phyloP scores from a whole-genome alignment of 805 yeast species.

The Nakazawaea ambrosiae region DNA sequence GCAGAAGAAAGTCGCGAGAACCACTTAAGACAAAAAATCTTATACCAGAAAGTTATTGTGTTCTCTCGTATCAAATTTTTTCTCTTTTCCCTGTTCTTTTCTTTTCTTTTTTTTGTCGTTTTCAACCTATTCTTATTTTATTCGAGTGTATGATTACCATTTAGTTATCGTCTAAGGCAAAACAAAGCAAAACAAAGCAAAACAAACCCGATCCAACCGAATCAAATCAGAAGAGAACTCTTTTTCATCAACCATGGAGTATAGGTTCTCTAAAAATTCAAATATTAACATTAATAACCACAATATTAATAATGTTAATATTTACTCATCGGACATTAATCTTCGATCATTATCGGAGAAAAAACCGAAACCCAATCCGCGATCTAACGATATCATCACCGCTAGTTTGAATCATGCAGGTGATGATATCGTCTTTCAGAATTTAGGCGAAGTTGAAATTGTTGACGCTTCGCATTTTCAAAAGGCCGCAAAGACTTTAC shows the following conservation, averaged over 20 bases:
- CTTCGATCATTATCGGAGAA: constrained; percentile 12
- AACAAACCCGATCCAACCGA: too few relatives aligned
- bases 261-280: constrained; percentile 9
- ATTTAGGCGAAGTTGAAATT: constrained; percentile 15
- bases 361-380: constrained; percentile 11
- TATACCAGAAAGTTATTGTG: too few relatives aligned
- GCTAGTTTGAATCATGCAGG: constrained; percentile 38
- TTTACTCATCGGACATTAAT: constrained; percentile 8
- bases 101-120: too few relatives aligned
- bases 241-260: constrained; percentile 11
- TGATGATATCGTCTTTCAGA: constrained; percentile 25
- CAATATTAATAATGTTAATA: constrained; percentile 4
- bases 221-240: too few relatives aligned
- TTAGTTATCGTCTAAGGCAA: too few relatives aligned
- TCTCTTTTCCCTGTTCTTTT: too few relatives aligned
- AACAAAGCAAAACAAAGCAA: too few relatives aligned
- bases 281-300: constrained; percentile 10
- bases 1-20: too few relatives aligned
- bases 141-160: too few relatives aligned
- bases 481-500: constrained; percentile 47
- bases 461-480: constrained; percentile 36
- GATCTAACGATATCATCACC: constrained; percentile 26
- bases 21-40: too few relatives aligned
- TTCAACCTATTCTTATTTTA: too few relatives aligned
- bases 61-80: too few relatives aligned